phyloP scores from a whole-genome alignment of 1,139 yeast genomes.

The Hansenula lynferdii region DNA sequence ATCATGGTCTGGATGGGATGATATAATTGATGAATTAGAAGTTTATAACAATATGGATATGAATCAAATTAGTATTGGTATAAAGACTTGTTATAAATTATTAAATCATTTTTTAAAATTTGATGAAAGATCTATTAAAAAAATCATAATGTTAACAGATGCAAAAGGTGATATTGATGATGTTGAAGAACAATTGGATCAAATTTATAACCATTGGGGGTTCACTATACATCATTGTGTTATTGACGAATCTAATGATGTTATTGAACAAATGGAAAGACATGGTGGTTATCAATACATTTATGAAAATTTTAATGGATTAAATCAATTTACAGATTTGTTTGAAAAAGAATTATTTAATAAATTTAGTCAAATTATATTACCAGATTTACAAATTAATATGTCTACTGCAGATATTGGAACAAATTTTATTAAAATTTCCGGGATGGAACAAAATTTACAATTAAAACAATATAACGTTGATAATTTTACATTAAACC shows the following conservation, averaged over 20 bases:
- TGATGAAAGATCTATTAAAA: not conserved
- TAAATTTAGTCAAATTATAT: conserved; percentile 7
- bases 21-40: conserved; percentile 37
- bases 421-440: not conserved
- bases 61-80: conserved; percentile 3
- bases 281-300: conserved; percentile 8
- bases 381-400: conserved; percentile 5
- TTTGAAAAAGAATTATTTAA: not conserved
- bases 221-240: not conserved
- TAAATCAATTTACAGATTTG: not conserved
- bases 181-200: not conserved
- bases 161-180: not conserved
- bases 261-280: conserved; percentile 2
- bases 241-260: not conserved
- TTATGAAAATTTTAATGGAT: conserved; percentile 8
- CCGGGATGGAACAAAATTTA: conserved; percentile 1
- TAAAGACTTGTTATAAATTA: conserved; percentile 2
- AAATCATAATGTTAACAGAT: not conserved
- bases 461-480: conserved; percentile 1
- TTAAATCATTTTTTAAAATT: not conserved
- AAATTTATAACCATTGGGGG: not conserved
- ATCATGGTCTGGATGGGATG: conserved; percentile 57
- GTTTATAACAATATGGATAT: conserved; percentile 21
- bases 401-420: conserved; percentile 3
- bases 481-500: conserved; percentile 4